Evolutionary conservation across 495 filamentous ascomycete genomes (phyloP), one percentile per base, ranked within the genome.

Genomic region (Podospora appendiculata): DNA sequence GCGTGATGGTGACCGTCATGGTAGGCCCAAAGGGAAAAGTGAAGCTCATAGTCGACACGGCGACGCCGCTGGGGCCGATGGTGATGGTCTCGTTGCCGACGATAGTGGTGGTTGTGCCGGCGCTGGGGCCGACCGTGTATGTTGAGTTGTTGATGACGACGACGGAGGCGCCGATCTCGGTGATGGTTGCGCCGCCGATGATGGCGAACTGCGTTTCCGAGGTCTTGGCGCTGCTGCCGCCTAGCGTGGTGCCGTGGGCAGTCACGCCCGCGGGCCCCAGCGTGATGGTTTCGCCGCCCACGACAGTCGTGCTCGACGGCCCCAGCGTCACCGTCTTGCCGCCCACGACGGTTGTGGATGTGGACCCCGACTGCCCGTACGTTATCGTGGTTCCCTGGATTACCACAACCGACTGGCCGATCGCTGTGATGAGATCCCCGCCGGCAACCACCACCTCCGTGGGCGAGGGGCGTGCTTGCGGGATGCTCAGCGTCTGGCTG

Each of bases 131-230:
- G 51, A 80, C 60, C 2, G 69, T 70, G 55, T 75, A 76, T 0
- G 73, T 78, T 3, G 55, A 49, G 8, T 69, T 68, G n/a, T 61
- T 53, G 39, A 83, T 62, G 8, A 81, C 70, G 6, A 79, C 76
- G 4, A 75, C 63, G 6, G 74, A 75, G 0, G 73, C 58, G 25
- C 75, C 77, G 32, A 79, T 52, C 51, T 74, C 67, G 4, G 75
- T 74, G 34, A 79, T 58, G 5, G 71, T 71, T 8, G 70, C 69
- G 10, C 77, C 77, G 35, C 76, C 76, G 4, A 70, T 68, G 11
- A 78, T 58, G 3, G 63, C 70, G 42, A 69, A 69, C 32, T 66
- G 61, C 12, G 74, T 76, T 7, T 58, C 66, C 9, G 51, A 44
- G 14, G 65, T 46, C 25, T 65, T 54, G 7, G 67, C 69, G 2